Evolutionary conservation across 495 filamentous ascomycete species (phyloP), one percentile per base, ranked within the genome.

Genomic region (Parathielavia appendiculata): DNA sequence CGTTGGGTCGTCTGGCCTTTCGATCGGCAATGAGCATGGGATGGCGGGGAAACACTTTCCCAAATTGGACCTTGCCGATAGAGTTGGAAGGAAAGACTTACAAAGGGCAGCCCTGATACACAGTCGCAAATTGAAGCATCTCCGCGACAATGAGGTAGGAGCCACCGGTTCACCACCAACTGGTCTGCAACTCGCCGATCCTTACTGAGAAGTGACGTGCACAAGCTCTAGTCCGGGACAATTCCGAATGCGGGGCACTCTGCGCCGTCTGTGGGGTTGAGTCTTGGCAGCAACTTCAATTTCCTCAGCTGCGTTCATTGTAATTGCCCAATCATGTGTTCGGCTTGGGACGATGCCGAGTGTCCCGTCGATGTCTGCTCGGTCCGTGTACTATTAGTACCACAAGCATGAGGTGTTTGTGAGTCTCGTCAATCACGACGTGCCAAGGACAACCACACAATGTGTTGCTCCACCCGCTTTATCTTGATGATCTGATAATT

Each of bases 401-500:
- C 6, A 30, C 26, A 30, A 30, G 26, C 26, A 3, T 30, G 26
- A 30, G 26, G 26, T 30, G 8, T 38, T 3, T 14, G 35, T 38
- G 35, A 1, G 10, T 14, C 10, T 14, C 9, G 11, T 38, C 35
- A 10, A 38, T 10, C 4, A 38, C 5, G 6, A 16, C n/a, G 8
- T 48, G 45, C 45, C 45, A 32, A 48, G 45, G 26, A 30, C 26
- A 43, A 10, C 13, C 5, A 5, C 5, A 5, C 16, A 12, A 34
- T 16, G 30, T 30, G 26, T 30, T 6, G 46, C n/a, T 35, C 49
- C 35, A 36, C 49, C 1, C 16, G 19, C 16, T 26, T 12, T 61
- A 58, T 58, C 58, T 55, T 54, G 60, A 62, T 62, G 54, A 62
- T 62, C 60, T 57, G 54, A 62, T 62, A 62, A 54, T 40, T 53